Conservation (phyloP, 352 stramenopile species). For the Globisporangium iwayamae region DNA sequence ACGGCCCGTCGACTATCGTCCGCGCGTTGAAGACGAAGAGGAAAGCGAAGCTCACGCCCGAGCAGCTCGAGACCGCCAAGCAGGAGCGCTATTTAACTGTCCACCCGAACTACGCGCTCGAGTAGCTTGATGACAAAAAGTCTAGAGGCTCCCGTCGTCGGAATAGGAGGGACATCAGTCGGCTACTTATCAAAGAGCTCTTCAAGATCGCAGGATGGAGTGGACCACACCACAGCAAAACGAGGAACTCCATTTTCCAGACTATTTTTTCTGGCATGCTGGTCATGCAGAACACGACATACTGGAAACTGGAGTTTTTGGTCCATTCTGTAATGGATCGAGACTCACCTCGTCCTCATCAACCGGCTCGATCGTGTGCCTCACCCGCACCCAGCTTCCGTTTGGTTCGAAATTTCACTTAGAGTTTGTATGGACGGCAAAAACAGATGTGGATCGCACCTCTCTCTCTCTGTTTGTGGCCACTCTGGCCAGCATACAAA, state of each 20-base stretch:
- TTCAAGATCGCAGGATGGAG: too few relatives aligned
- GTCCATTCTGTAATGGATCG: too few relatives aligned
- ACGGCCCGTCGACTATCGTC: not conserved
- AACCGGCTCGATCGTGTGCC: slow-evolving; percentile 8
- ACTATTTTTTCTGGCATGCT: not conserved
- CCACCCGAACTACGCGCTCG: slow-evolving; percentile 78
- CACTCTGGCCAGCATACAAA: not conserved
- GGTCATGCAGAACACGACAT: not conserved
- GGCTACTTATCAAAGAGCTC: too few relatives aligned
- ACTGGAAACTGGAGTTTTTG: not conserved
- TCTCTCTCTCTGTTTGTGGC: not conserved
- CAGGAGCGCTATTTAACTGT: slow-evolving; percentile 76
- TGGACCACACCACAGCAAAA: too few relatives aligned
- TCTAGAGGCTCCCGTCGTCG: not conserved
- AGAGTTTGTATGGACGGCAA: not conserved
- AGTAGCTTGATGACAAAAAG: slow-evolving; percentile 23
- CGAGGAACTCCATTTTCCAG: not conserved
- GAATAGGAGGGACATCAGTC: not conserved
- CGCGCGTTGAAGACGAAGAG: slow-evolving; percentile 21
- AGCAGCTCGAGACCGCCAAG: slow-evolving; percentile 49
- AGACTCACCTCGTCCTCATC: not conserved
- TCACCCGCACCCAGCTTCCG: slow-evolving; percentile 7
- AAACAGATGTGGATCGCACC: slow-evolving; percentile 3
- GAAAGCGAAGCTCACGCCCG: slow-evolving; percentile 32
- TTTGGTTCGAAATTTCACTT: slow-evolving; percentile 1